A percentile compares a stretch with the other conserved stretches of the same genome.
Conservation (phyloP, 2,329 filamentous ascomycete genomes). For the Exophiala sideris region DNA sequence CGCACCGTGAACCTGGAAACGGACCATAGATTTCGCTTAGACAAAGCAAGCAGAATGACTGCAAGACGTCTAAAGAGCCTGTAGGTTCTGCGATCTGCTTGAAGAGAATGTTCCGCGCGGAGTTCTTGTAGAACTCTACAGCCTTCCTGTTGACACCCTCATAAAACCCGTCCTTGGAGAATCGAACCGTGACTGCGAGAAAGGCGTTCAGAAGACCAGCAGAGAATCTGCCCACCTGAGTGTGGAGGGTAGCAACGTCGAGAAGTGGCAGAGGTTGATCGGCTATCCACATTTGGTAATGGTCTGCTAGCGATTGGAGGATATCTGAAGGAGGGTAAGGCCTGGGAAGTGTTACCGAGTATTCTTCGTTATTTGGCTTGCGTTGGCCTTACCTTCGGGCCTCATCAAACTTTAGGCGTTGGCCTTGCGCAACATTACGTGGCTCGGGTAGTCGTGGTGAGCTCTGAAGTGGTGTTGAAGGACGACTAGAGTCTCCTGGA, state of each 20-base stretch:
- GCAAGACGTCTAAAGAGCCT: slow-evolving; percentile 9
- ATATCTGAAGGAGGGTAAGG: slow-evolving; percentile 40
- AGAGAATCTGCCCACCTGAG: slow-evolving; percentile 37
- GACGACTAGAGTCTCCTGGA: slow-evolving; percentile 8
- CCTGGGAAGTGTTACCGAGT: slow-evolving; percentile 25
- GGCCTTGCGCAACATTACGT: neutral
- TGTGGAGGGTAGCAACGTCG: slow-evolving; percentile 21
- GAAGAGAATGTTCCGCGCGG: slow-evolving; percentile 26
- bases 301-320: slow-evolving; percentile 38
- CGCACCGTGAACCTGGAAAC: neutral
- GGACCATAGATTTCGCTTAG: slow-evolving; percentile 21
- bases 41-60: slow-evolving; percentile 22
- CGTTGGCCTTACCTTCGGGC: slow-evolving; percentile 1
- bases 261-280: slow-evolving; percentile 52
- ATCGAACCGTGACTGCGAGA: slow-evolving; percentile 45
- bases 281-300: slow-evolving; percentile 49
- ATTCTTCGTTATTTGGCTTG: neutral
- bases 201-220: slow-evolving; percentile 37
- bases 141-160: slow-evolving; percentile 27
- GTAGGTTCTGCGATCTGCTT: slow-evolving; percentile 11
- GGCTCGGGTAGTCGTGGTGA: neutral
- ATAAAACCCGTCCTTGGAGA: slow-evolving; percentile 33
- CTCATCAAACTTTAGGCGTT: neutral
- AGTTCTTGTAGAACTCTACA: slow-evolving; percentile 36
- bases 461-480: slow-evolving; percentile 5